These are phyloP conservation scores for Brassica carinata DNA, from an alignment of 345 rosid genomes.

Conservation along the genomic window DNA sequence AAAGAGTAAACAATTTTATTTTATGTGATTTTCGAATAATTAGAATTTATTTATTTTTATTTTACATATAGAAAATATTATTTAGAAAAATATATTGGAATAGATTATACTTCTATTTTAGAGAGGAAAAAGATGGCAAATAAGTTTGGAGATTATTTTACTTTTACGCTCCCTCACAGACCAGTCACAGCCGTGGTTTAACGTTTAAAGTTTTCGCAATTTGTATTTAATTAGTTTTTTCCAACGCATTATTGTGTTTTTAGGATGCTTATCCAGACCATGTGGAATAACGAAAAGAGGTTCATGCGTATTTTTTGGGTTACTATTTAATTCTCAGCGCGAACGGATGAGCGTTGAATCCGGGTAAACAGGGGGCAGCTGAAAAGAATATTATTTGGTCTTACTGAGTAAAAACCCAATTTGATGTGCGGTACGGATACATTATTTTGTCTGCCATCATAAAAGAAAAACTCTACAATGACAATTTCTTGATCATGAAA, in stretches of 20 bases:
- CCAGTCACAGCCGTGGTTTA: background rate
- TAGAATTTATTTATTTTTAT: background rate
- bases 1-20: background rate
- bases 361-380: slow-evolving; percentile 12
- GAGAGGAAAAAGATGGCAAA: background rate
- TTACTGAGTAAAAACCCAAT: background rate
- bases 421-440: background rate
- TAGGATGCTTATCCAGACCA: background rate
- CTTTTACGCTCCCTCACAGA: too few species aligned
- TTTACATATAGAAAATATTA: too few species aligned
- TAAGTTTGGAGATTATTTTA: too few species aligned
- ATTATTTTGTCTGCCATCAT: slow-evolving; percentile 18
- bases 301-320: slow-evolving; percentile 15
- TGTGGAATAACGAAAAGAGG: background rate
- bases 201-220: background rate
- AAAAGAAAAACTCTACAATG: background rate
- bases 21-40: too few species aligned
- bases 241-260: slow-evolving; percentile 1
- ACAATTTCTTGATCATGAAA: too few species aligned
- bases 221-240: background rate
- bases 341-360: slow-evolving; percentile 22
- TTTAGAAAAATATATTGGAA: background rate
- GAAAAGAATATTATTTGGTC: background rate
- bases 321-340: slow-evolving; percentile 6
- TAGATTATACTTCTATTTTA: too few species aligned